phyloP scores from a whole-genome alignment of 768 basidiomycete species.

The Tephrocybe sp. region DNA sequence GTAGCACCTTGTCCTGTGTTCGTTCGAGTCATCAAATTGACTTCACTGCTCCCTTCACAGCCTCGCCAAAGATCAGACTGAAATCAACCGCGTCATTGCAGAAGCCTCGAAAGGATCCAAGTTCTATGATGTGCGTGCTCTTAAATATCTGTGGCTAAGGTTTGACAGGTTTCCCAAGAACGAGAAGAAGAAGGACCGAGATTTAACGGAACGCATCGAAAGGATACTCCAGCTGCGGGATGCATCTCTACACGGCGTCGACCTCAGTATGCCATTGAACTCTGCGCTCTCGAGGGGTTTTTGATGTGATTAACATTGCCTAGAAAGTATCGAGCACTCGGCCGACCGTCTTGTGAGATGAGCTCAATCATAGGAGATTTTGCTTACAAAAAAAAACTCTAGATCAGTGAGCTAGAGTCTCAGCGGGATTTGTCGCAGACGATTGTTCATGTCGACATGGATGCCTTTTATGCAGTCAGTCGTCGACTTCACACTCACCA shows the following conservation, averaged over 20 bases:
- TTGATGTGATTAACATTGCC: background rate
- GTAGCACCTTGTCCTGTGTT: background rate
- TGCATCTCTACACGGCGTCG: constrained; percentile 51
- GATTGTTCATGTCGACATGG: constrained; percentile 96
- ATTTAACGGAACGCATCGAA: constrained; percentile 74
- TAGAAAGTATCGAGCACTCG: constrained; percentile 60
- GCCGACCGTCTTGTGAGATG: constrained; percentile 70
- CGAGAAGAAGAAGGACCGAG: constrained; percentile 88
- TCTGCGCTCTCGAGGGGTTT: background rate
- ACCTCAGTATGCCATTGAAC: constrained; percentile 46
- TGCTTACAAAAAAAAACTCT: too few species aligned
- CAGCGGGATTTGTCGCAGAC: constrained; percentile 77
- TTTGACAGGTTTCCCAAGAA: constrained; percentile 45
- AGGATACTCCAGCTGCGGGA: constrained; percentile 67
- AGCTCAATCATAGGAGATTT: too few species aligned
- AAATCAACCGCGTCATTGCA: constrained; percentile 86
- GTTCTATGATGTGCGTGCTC: constrained; percentile 71
- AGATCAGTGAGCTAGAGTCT: constrained; percentile 73
- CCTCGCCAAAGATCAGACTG: constrained; percentile 74
- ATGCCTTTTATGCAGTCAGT: constrained; percentile 79
- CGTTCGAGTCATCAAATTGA: background rate
- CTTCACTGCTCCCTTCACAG: constrained; percentile 30
- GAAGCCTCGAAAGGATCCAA: constrained; percentile 93
- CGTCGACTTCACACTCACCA: too few species aligned
- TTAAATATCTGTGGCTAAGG: background rate